These are phyloP conservation scores for Bjerkandera adusta DNA, from an alignment of 1,284 basidiomycete species.

Conservation along the genomic window DNA sequence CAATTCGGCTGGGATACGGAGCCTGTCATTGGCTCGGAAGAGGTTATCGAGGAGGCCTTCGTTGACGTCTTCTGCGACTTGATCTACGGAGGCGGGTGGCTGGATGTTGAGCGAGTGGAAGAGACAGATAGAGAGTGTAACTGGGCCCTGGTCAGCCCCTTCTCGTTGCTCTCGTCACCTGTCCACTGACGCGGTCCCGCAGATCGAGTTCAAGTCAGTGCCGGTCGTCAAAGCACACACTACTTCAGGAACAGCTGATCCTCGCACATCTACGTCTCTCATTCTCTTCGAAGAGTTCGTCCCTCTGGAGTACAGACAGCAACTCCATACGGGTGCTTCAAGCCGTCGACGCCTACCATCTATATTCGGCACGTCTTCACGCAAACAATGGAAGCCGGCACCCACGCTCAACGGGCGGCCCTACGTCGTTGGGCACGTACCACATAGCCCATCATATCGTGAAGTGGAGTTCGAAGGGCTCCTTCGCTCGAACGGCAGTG, in stretches of 20 bases:
- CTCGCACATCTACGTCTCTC: slow-evolving; percentile 54
- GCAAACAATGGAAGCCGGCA: slow-evolving; percentile 71
- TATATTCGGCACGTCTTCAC: slow-evolving; percentile 36
- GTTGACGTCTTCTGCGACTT: slow-evolving; percentile 86
- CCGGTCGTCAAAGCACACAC: slow-evolving; percentile 37
- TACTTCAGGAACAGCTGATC: slow-evolving; percentile 40
- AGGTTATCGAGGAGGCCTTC: slow-evolving; percentile 84
- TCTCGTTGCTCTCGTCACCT: not conserved
- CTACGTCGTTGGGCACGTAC: slow-evolving; percentile 68
- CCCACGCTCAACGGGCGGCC: slow-evolving; percentile 76
- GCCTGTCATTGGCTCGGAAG: slow-evolving; percentile 69
- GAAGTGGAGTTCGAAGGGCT: slow-evolving; percentile 82
- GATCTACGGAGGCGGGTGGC: slow-evolving; percentile 78
- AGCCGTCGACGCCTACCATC: slow-evolving; percentile 35
- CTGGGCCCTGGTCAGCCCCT: slow-evolving; percentile 79
- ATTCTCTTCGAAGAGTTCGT: slow-evolving; percentile 89
- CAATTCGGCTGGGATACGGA: slow-evolving; percentile 85
- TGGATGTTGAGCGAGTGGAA: slow-evolving; percentile 71
- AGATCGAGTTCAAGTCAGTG: slow-evolving; percentile 84
- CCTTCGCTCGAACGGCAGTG: slow-evolving; percentile 48
- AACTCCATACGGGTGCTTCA: slow-evolving; percentile 48
- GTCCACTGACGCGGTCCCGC: slow-evolving; percentile 1
- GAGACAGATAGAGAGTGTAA: slow-evolving; percentile 81
- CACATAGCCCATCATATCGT: slow-evolving; percentile 55
- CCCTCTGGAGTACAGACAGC: slow-evolving; percentile 79